phyloP scores from a whole-genome alignment of 164 flowering plant genomes.

The Euptelea pleiosperma region DNA sequence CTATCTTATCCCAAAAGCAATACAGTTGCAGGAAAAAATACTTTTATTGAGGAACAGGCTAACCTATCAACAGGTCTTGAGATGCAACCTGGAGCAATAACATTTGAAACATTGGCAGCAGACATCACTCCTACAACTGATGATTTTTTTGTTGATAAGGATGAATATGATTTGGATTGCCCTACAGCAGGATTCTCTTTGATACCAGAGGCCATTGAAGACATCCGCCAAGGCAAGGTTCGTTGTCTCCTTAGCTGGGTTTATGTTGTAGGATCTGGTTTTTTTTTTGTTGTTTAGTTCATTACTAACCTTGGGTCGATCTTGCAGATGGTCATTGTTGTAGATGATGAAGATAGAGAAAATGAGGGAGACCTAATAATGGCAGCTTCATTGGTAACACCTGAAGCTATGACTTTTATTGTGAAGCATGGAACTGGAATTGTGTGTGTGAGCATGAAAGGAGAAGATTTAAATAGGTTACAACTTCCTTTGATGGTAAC shows the following conservation, averaged over 20 bases:
- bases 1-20: conserved; percentile 27
- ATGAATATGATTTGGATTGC: conserved; percentile 64
- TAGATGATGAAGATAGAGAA: conserved; percentile 96
- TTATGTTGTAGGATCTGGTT: neutral
- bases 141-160: conserved; percentile 39
- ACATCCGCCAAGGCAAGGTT: conserved; percentile 88
- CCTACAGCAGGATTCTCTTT: conserved; percentile 80
- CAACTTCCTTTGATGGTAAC: conserved; percentile 78
- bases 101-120: conserved; percentile 50
- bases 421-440: conserved; percentile 96
- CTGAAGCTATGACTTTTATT: conserved; percentile 89
- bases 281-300: neutral
- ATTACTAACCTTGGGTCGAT: conserved; percentile 8
- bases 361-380: conserved; percentile 92
- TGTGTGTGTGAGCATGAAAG: conserved; percentile 92
- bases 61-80: conserved; percentile 23
- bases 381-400: conserved; percentile 78
- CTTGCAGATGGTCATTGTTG: conserved; percentile 80
- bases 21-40: conserved; percentile 10
- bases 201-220: conserved; percentile 83
- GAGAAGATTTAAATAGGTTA: conserved; percentile 69
- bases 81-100: conserved; percentile 36
- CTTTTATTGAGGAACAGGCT: too few relatives aligned
- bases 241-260: conserved; percentile 16
- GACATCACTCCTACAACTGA: conserved; percentile 34